Evolutionary conservation across 805 yeast genomes (phyloP).

Genomic region (Cyberlindnera nakhonratchasimensis): DNA sequence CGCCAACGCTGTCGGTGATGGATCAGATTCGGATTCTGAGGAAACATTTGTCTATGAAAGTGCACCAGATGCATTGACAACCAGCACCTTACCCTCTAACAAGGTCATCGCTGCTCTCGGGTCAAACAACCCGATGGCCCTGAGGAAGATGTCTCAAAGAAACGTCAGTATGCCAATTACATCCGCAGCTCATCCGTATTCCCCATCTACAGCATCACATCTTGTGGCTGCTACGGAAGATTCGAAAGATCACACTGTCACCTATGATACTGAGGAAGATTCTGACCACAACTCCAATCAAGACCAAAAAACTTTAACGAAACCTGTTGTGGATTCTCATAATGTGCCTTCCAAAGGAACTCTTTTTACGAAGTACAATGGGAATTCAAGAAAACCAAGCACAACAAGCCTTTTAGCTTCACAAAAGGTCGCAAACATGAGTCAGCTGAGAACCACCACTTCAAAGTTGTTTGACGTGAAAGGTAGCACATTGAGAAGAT

Average conservation of each 20-base stretch:
- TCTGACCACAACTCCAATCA: conserved; percentile 11
- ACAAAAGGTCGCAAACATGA: conserved; percentile 6
- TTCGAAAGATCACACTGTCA: conserved; percentile 7
- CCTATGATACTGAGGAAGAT: conserved; percentile 18
- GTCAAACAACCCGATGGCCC: conserved; percentile 15
- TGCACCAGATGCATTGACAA: conserved; percentile 26
- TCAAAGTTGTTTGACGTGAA: conserved; percentile 70
- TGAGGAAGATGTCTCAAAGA: conserved; percentile 25
- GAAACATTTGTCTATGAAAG: conserved; percentile 94
- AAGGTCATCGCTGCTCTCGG: conserved; percentile 14
- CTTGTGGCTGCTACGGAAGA: conserved; percentile 10
- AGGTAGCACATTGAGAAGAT: conserved; percentile 68
- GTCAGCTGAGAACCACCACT: conserved; percentile 59
- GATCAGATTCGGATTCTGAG: conserved; percentile 81
- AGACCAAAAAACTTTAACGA: conserved; percentile 14
- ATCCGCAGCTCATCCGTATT: conserved; percentile 10
- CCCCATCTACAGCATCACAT: conserved; percentile 11
- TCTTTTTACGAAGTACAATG: conserved; percentile 23
- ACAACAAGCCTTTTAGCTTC: conserved; percentile 8
- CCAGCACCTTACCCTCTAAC: conserved; percentile 20
- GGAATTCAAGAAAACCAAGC: conserved; percentile 22
- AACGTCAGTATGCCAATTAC: conserved; percentile 28
- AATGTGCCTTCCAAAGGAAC: conserved; percentile 1
- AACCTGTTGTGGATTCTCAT: conserved; percentile 3
- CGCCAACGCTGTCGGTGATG: conserved; percentile 92